phyloP scores from a whole-genome alignment of 2,329 filamentous ascomycete species.

The Penicillium oxalicum region DNA sequence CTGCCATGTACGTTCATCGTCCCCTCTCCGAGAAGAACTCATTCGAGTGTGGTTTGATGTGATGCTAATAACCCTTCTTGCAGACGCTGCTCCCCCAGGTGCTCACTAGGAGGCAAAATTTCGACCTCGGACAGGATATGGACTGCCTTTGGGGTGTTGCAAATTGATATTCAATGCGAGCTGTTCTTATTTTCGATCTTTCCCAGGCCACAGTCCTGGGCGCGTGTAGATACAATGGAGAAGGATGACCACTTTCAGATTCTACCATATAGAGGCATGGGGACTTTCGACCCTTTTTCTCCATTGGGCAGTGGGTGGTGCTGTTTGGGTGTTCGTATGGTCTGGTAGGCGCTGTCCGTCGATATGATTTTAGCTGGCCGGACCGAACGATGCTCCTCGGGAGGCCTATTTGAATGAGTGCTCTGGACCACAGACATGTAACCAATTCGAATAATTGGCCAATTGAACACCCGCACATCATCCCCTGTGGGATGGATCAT shows the following conservation, averaged over 20 bases:
- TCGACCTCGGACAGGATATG: background rate
- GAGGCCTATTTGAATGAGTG: too few species aligned
- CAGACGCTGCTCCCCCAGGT: slow-evolving; percentile 22
- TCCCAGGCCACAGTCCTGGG: background rate
- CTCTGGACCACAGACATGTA: too few species aligned
- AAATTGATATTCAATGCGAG: background rate
- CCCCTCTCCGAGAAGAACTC: too few species aligned
- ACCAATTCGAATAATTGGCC: too few species aligned
- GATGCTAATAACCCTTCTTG: slow-evolving; percentile 3
- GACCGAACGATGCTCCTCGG: too few species aligned
- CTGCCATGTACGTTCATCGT: slow-evolving; percentile 65
- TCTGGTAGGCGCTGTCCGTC: too few species aligned
- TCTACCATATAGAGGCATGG: background rate
- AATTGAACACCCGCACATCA: too few species aligned
- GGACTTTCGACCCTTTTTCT: background rate
- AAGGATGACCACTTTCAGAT: background rate
- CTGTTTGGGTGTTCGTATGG: too few species aligned
- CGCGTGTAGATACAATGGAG: slow-evolving; percentile 3
- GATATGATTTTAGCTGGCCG: too few species aligned
- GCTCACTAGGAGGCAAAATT: slow-evolving; percentile 16
- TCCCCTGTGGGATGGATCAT: too few species aligned
- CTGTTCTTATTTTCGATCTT: background rate
- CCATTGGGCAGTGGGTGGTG: too few species aligned
- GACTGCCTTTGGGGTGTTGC: background rate
- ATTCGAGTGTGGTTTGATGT: too few species aligned